phyloP scores from a whole-genome alignment of 2,329 filamentous ascomycete genomes.

The Juglanconis oblonga region DNA sequence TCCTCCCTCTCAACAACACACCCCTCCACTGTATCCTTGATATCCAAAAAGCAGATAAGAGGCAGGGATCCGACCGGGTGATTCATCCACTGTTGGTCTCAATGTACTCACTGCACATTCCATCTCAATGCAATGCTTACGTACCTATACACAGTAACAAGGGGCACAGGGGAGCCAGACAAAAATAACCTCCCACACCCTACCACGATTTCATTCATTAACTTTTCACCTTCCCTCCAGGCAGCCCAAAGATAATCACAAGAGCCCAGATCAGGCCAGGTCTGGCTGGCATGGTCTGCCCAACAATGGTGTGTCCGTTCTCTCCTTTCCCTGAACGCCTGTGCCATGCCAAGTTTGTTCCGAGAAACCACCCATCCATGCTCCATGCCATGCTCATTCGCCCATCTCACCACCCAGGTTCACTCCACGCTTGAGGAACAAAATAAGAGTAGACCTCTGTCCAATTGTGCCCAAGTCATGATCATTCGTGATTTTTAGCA shows the following conservation, averaged over 20 bases:
- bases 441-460: not conserved
- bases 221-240: not conserved
- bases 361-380: not conserved
- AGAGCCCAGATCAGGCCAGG: not conserved
- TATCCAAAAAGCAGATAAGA: not conserved
- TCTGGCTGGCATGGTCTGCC: not conserved
- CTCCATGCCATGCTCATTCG: slow-evolving; percentile 12
- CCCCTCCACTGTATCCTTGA: not conserved
- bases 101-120: not conserved
- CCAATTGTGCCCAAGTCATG: not conserved
- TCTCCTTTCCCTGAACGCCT: not conserved
- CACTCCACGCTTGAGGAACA: not conserved
- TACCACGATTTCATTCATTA: not conserved
- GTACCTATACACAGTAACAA: slow-evolving; percentile 27
- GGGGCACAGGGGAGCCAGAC: not conserved
- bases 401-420: not conserved
- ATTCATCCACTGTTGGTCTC: not conserved
- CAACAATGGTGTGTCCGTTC: not conserved
- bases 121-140: slow-evolving; percentile 26
- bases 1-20: not conserved
- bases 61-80: not conserved
- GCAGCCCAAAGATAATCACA: not conserved
- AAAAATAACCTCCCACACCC: not conserved
- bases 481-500: not conserved
- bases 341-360: slow-evolving; percentile 7